Evolutionary conservation across 2,329 filamentous ascomycete species (phyloP), one percentile per base, ranked within the genome.

Genomic region (Colletotrichum liriopes): DNA sequence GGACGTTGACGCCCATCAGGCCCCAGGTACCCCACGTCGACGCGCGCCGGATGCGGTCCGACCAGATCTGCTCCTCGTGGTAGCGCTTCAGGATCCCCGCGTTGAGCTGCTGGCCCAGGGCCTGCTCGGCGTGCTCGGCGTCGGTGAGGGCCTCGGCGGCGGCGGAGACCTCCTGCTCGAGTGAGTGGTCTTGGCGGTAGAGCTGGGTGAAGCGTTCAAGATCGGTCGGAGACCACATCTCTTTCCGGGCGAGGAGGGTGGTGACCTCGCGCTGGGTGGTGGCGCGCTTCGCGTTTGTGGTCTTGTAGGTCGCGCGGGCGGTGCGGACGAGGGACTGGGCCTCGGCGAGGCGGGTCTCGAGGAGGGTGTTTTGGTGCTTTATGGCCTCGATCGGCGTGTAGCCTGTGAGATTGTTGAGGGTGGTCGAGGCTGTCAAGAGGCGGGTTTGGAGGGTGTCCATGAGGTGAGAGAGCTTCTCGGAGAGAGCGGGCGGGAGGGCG

Each of bases 31-130:
- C 96, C 96, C 96, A 99, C 0, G 96, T 99, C 81, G 93, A 96
- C 87, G 98, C 98, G 75, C 96, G 89, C 45, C 96, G 89, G 80
- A 99, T 99, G 77, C 97, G 96, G 81, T 99, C 96, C 79, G 94
- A 97, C 96, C 96, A 99, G 68, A 99, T 97, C 85, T 99, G 96
- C 85, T 99, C 96, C 84, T 99, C 96, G 82, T 99, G 96, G 82
- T 99, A 99, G 73, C 97, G 91, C 73, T 93, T 93, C 63, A 98
- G 86, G 77, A 98, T 98, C 62, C 92, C 91, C 73, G 93, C 91
- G 79, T 93, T 96, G 65, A 99, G 85, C 77, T 92, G 89, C 64
- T 91, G 90, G 67, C 92, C 90, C 0, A 95, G 89, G 73, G 93
- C 92, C 82, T 98, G 93, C 73, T 97, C 91, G 41, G 94, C 90